A percentile compares a stretch with the other conserved stretches of the same genome.
phyloP scores from a whole-genome alignment of 2,329 filamentous ascomycete species.

The Fusarium annulatum region DNA sequence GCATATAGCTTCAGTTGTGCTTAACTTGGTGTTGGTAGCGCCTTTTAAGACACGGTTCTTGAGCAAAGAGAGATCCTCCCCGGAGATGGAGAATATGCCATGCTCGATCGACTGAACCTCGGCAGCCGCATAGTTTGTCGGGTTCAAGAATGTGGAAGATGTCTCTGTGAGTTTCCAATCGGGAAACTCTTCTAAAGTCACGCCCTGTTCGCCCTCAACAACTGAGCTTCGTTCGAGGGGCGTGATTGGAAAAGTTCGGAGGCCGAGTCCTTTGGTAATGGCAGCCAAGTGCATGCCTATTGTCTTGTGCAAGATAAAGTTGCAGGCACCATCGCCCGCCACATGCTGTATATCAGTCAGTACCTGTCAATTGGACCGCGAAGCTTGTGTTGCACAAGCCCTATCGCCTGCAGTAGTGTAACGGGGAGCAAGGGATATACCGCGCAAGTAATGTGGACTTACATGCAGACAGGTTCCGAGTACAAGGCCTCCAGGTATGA shows the following conservation, averaged over 20 bases:
- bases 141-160: slow-evolving; percentile 1
- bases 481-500: slow-evolving; percentile 8
- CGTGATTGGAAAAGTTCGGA: not conserved
- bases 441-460: not conserved
- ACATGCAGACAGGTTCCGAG: slow-evolving; percentile 14
- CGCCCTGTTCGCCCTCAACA: not conserved
- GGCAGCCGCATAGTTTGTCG: not conserved
- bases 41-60: not conserved
- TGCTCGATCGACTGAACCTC: not conserved
- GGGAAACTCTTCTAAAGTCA: not conserved
- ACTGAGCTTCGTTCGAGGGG: not conserved
- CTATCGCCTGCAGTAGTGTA: not conserved
- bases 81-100: slow-evolving; percentile 5
- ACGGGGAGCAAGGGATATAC: rapidly evolving
- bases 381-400: not conserved
- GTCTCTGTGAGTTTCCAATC: slow-evolving; percentile 14
- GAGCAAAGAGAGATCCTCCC: not conserved
- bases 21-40: not conserved
- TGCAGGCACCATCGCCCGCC: slow-evolving; percentile 12
- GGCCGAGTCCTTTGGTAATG: not conserved
- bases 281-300: slow-evolving; percentile 10
- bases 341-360: slow-evolving; percentile 1
- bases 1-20: not conserved
- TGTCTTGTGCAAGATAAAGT: slow-evolving; percentile 10
- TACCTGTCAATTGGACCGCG: too few relatives aligned